Evolutionary conservation across 345 rosid genomes (phyloP).

Genomic region (Angophora floribunda): DNA sequence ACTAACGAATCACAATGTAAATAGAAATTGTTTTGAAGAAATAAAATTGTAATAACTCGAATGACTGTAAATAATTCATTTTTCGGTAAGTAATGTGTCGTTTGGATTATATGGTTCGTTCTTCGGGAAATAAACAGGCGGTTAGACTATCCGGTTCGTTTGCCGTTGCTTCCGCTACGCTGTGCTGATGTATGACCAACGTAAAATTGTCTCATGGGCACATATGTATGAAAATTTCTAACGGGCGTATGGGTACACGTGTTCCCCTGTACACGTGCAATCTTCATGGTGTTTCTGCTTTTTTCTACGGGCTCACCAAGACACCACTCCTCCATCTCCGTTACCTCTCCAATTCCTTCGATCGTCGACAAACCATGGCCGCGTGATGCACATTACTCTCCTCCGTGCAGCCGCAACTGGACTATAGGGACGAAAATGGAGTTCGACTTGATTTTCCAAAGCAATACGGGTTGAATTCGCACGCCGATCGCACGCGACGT

Average conservation of each 20-base stretch:
- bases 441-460: not conserved
- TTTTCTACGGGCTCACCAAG: not conserved
- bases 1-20: not conserved
- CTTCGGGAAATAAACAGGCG: accelerated
- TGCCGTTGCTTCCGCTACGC: no score
- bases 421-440: no score
- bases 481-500: not conserved
- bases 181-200: no score
- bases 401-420: no score
- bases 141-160: no score
- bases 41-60: not conserved
- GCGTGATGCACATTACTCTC: not conserved
- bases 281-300: not conserved
- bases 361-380: not conserved
- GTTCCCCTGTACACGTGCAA: no score
- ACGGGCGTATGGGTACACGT: no score
- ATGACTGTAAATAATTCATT: not conserved
- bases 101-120: no score
- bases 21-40: not conserved
- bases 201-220: no score
- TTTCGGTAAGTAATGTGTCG: no score
- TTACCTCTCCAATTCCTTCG: not conserved
- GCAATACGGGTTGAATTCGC: not conserved
- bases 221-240: no score
- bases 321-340: not conserved